Percentiles rank a stretch among this genome's conserved stretches.
phyloP scores from a whole-genome alignment of 345 rosid species.

The Odontarrhena argentea region DNA sequence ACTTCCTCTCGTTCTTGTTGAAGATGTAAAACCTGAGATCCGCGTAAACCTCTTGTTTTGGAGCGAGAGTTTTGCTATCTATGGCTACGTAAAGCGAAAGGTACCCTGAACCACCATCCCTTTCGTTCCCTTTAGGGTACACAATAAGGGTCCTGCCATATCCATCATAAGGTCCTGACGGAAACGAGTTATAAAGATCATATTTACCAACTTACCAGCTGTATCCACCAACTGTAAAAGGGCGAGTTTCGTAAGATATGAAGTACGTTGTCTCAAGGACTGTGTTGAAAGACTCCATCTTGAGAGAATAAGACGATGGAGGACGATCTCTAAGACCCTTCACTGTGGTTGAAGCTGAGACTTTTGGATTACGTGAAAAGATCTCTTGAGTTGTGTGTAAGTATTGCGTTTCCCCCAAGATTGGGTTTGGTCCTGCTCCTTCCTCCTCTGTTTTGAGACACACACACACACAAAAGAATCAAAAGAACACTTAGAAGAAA shows the following conservation, averaged over 20 bases:
- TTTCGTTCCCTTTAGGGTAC: conserved; percentile 7
- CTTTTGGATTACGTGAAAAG: background rate
- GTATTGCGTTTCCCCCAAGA: background rate
- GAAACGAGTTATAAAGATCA: background rate
- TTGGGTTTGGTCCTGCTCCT: background rate
- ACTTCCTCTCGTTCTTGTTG: conserved; percentile 6
- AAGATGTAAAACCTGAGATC: conserved; percentile 21
- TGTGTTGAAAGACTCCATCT: conserved; percentile 12
- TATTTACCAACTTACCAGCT: conserved; percentile 1
- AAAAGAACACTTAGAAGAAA: background rate
- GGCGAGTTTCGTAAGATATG: background rate
- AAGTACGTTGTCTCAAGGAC: background rate
- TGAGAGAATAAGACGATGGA: conserved; percentile 11
- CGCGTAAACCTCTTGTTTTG: background rate
- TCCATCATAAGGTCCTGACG: background rate
- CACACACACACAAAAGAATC: background rate
- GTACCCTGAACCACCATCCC: background rate
- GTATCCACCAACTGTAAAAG: conserved; percentile 6
- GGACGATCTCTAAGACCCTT: conserved; percentile 4
- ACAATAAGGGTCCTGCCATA: background rate
- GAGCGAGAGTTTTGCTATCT: background rate
- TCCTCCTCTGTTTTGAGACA: conserved; percentile 15
- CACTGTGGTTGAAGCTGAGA: background rate
- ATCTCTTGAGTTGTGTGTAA: background rate
- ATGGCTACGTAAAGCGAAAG: conserved; percentile 8